phyloP scores from a whole-genome alignment of 169 alveolate species.

The Cryptosporidium sp. region DNA sequence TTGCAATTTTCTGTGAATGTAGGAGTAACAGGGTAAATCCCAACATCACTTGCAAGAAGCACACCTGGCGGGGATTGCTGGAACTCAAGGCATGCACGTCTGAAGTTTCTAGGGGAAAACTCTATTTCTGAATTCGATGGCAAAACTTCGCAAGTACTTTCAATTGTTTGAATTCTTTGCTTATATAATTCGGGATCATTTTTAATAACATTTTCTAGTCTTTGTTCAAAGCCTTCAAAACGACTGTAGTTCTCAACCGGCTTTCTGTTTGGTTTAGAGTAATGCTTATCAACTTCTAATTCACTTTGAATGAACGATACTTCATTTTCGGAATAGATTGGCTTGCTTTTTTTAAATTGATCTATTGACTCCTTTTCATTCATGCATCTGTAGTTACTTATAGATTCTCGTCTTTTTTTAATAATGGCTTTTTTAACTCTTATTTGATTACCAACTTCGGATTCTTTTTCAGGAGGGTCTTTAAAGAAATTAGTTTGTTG shows the following conservation, averaged over 20 bases:
- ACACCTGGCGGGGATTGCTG: slow-evolving; percentile 60
- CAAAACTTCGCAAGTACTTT: background rate
- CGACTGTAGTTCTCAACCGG: background rate
- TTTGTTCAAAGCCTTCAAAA: slow-evolving; percentile 13
- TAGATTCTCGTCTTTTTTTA: slow-evolving; percentile 20
- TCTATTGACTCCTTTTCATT: slow-evolving; percentile 24
- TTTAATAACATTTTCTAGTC: background rate
- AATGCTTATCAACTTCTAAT: background rate
- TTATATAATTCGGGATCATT: background rate
- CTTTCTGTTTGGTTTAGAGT: background rate
- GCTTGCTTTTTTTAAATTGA: background rate
- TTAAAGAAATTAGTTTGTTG: slow-evolving; percentile 38
- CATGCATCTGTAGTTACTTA: background rate
- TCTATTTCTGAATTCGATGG: slow-evolving; percentile 15
- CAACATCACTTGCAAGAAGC: slow-evolving; percentile 44
- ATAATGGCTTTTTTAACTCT: slow-evolving; percentile 21
- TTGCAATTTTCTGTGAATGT: slow-evolving; percentile 10
- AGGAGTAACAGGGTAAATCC: slow-evolving; percentile 71
- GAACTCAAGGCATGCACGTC: slow-evolving; percentile 30
- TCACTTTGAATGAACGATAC: background rate
- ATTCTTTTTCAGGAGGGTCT: slow-evolving; percentile 25
- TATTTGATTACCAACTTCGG: slow-evolving; percentile 18
- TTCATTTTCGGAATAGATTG: slow-evolving; percentile 7
- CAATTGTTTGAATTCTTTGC: background rate
- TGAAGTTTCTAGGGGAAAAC: slow-evolving; percentile 32